Base-by-base conservation (phyloP, 495 filamentous ascomycete species). In the Acidomyces sp. region DNA sequence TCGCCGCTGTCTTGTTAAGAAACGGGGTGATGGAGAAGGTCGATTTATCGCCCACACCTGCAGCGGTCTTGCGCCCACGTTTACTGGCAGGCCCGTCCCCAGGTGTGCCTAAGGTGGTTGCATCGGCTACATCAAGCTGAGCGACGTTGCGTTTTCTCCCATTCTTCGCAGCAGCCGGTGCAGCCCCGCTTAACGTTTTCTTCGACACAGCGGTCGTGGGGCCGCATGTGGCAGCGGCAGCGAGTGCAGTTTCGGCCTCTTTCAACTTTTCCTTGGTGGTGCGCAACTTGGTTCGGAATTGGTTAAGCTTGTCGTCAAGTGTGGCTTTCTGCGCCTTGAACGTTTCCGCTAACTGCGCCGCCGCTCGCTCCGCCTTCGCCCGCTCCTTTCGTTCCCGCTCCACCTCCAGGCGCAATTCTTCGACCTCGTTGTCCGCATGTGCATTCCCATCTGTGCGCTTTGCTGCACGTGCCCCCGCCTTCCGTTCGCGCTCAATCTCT, bases 11-110 rank as follows among this genome's bases (percentile, higher is more conserved):
- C 37, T 82, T 78, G 62, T 88, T 92, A 21, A 95, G 62, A 59
- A 86, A 92, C 0, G 87, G 87, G 1, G 87, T 95, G 46, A 95
- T 86, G 9, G 85, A 90, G 55, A 95, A 95, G 15, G 68, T 74
- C 0, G 85, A 93, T 57, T 93, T 93, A 48, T 92, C 85, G 18
- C 81, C 85, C 27, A 77, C 45, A 6, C 52, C 56, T 13, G 61
- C 51, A 6, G 49, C 54, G 2, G 56, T 28, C 9, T 51, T 60
- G 55, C 63, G 61, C 28, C 53, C 41, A 10, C 59, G 44, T 52
- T 62, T 63, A 32, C 52, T 59, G 13, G 63, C 61, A 37, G 72
- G 43, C 6, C 55, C 64, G 38, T 75, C 75, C 13, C 77, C 78
- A 7, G 79, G 79, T 1, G 79, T 83, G 39, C 77, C 77, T 46